Percentiles rank a stretch among this genome's conserved stretches.
These are phyloP conservation scores for Cryptococcus wingfieldii DNA, from an alignment of 1,284 basidiomycete genomes.

Conservation along the genomic window DNA sequence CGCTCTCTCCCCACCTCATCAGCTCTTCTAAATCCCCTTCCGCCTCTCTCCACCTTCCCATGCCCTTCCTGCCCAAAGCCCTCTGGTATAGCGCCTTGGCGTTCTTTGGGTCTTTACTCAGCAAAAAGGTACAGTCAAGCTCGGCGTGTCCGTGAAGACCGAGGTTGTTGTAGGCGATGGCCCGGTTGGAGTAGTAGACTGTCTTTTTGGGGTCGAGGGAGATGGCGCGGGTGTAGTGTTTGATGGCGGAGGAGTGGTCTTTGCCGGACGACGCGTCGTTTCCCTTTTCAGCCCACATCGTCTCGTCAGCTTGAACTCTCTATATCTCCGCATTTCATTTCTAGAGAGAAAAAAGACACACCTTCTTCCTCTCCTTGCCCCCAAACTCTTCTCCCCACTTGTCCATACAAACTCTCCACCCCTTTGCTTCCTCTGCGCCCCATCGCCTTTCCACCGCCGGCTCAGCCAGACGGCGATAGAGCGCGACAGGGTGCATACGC, in stretches of 20 bases:
- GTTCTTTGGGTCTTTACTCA: conserved; percentile 44
- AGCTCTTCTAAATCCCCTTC: conserved; percentile 41
- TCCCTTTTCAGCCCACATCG: conserved; percentile 22
- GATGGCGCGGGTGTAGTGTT: conserved; percentile 47
- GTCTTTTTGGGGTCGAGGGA: conserved; percentile 49
- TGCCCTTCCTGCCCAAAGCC: conserved; percentile 40
- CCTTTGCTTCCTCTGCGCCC: conserved; percentile 18
- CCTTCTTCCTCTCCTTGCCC: conserved; percentile 43
- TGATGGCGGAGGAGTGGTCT: conserved; percentile 33
- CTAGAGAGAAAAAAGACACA: conserved; percentile 13
- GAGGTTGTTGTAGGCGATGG: conserved; percentile 46
- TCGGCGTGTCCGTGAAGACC: conserved; percentile 43
- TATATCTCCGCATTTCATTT: too few species aligned
- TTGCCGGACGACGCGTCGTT: conserved; percentile 42
- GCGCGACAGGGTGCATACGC: conserved; percentile 43
- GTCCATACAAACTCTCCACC: conserved; percentile 48
- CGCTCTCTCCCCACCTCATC: conserved; percentile 33
- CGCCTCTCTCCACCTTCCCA: conserved; percentile 42
- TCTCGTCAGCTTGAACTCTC: too few species aligned
- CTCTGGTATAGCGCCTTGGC: conserved; percentile 48
- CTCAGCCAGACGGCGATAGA: conserved; percentile 46
- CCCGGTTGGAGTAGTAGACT: conserved; percentile 48
- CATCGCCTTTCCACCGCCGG: conserved; percentile 28
- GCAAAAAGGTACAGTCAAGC: conserved; percentile 42
- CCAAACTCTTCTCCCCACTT: conserved; percentile 48